Base-by-base conservation (phyloP, 495 filamentous ascomycete species). In the Aspergillus diversus region DNA sequence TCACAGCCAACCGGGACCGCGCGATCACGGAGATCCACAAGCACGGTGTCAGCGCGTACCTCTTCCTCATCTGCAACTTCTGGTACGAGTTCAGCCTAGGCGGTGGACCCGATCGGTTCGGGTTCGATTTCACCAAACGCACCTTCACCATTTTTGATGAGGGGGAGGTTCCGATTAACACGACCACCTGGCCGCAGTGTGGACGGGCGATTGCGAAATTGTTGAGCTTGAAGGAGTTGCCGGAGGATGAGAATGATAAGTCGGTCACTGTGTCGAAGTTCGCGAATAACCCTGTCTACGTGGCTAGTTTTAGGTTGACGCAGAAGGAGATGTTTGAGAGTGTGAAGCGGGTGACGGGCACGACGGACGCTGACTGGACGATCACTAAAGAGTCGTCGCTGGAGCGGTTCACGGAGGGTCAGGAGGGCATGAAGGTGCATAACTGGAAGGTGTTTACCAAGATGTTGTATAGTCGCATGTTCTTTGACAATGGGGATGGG, bases 71-170 rank as follows among this genome's bases (percentile, higher is more conserved):
- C 12, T 80, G 76, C 63, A 75, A 77, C 3, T 82, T 83, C 59
- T 86, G 84, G 84, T 87, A 84, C 66, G 83, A 86, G 37, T 86
- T 74, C 54, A 81, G 75, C 63, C 54, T 86, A 5, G 72, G 74
- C 0, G 61, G 72, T 4, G 71, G 73, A 0, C 63, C 66, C 0
- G 12, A 65, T 1, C 62, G 64, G 8, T 83, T 76, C 64, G 84
- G 84, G 3, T 82, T 86, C 70, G 81, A 86, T 60, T 70, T 85
- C 51, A 57, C 63, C 6, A 80, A 79, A 15, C 69, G 69, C 0
- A 64, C 59, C 0, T 63, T 81, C 27, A 85, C 79, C 0, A 69
- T 83, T 46, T 84, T 77, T 59, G 84, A 84, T 34, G 82, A 84
- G 16, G 84, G 84, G 1, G 76, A 76, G 27, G 74, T 68, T 12